Evolutionary conservation across 805 yeast species (phyloP).

Genomic region (Sugiyamaella chiloensis): DNA sequence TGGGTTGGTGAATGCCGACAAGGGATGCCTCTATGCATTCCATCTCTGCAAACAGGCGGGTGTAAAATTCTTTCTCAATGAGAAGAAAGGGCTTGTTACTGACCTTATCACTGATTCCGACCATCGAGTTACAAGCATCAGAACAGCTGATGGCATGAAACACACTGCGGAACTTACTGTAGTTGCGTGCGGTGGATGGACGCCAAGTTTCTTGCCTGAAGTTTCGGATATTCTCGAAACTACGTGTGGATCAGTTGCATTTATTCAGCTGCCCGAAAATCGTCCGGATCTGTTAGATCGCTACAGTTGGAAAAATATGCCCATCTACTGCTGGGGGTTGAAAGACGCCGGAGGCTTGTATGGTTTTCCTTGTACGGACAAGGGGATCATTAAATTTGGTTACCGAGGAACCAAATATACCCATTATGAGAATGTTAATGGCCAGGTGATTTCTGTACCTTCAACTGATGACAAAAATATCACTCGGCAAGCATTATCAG

Average conservation of each 20-base stretch:
- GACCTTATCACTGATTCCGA: constrained; percentile 9
- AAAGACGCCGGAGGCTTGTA: constrained; percentile 11
- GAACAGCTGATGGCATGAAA: constrained; percentile 3
- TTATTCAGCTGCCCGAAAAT: constrained; percentile 9
- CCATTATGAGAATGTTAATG: constrained; percentile 4
- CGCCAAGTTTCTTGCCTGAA: constrained; percentile 7
- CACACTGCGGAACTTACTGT: constrained; percentile 10
- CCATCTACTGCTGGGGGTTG: constrained; percentile 8
- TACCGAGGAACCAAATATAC: constrained; percentile 10
- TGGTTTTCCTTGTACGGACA: constrained; percentile 12
- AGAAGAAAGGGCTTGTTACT: not conserved
- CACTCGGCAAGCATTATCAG: constrained; percentile 6
- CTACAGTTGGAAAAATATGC: constrained; percentile 9
- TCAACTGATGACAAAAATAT: constrained; percentile 2
- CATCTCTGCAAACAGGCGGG: constrained; percentile 7
- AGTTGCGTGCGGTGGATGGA: constrained; percentile 15
- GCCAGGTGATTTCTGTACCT: constrained; percentile 8
- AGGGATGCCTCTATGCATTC: constrained; percentile 9
- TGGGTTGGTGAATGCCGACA: constrained; percentile 9
- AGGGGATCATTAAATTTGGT: constrained; percentile 10
- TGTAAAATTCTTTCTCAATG: constrained; percentile 11
- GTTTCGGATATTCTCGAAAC: constrained; percentile 11
- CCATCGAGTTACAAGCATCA: not conserved
- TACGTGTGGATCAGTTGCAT: constrained; percentile 6
- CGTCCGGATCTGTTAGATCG: constrained; percentile 10